A percentile compares a stretch with the other conserved stretches of the same genome.
These are phyloP conservation scores for Colletotrichum abscissum DNA, from an alignment of 2,329 filamentous ascomycete species.

Conservation along the genomic window DNA sequence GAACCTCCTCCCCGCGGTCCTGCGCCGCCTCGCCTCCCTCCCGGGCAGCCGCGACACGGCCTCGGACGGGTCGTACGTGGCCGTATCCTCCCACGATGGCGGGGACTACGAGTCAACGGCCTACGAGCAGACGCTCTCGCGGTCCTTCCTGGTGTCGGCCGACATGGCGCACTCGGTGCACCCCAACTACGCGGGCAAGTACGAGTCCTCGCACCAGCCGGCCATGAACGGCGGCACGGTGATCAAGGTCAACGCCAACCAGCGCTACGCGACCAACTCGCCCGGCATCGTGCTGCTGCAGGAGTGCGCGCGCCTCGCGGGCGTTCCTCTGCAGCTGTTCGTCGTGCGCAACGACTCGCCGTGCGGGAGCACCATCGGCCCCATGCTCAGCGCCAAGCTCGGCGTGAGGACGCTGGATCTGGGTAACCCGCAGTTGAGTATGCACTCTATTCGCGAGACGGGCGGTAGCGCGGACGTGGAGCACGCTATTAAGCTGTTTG, in stretches of 20 bases:
- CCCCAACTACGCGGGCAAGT: slow-evolving; percentile 93
- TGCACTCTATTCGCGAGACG: slow-evolving; percentile 97
- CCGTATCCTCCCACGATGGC: slow-evolving; percentile 61
- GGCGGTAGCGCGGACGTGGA: slow-evolving; percentile 89
- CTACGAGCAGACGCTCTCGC: slow-evolving; percentile 91
- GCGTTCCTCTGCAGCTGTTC: slow-evolving; percentile 92
- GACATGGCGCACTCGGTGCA: slow-evolving; percentile 98
- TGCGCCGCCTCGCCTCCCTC: slow-evolving; percentile 86
- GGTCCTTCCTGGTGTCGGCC: slow-evolving; percentile 93
- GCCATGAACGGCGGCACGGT: slow-evolving; percentile 97
- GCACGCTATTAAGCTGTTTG: slow-evolving; percentile 86
- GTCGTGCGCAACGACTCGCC: slow-evolving; percentile 95
- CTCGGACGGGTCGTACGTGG: slow-evolving; percentile 73
- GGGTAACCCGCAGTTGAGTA: slow-evolving; percentile 93
- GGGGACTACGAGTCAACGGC: slow-evolving; percentile 75
- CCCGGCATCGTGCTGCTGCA: slow-evolving; percentile 94
- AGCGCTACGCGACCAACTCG: slow-evolving; percentile 95
- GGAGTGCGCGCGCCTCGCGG: slow-evolving; percentile 79
- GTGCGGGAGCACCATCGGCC: slow-evolving; percentile 96
- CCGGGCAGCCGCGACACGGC: slow-evolving; percentile 66
- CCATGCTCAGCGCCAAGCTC: slow-evolving; percentile 90
- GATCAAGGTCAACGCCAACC: slow-evolving; percentile 98
- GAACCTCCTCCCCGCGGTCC: slow-evolving; percentile 87
- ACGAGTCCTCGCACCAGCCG: slow-evolving; percentile 90
- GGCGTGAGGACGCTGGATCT: slow-evolving; percentile 91